Conservation (phyloP, 805 yeast species). For the Candida khao-thaluensis region DNA sequence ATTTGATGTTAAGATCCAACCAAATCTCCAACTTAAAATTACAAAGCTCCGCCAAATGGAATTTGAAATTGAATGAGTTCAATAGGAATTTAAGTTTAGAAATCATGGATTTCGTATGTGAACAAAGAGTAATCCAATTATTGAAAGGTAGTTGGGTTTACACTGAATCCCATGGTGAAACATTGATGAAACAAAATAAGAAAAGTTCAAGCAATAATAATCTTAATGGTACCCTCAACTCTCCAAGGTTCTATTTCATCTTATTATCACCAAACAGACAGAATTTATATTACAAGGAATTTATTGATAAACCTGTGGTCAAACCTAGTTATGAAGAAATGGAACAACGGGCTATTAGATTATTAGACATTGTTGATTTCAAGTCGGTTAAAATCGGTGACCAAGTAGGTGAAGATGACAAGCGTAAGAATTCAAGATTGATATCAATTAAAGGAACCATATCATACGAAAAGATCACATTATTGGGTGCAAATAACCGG, state of each 20-base stretch:
- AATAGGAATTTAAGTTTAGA: slow-evolving; percentile 51
- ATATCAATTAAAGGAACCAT: slow-evolving; percentile 58
- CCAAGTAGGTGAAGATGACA: slow-evolving; percentile 39
- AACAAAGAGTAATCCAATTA: slow-evolving; percentile 69
- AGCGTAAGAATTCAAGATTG: slow-evolving; percentile 43
- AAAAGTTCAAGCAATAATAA: not conserved
- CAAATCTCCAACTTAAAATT: slow-evolving; percentile 50
- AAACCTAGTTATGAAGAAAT: slow-evolving; percentile 60
- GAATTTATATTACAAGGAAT: slow-evolving; percentile 60
- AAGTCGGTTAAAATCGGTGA: slow-evolving; percentile 48
- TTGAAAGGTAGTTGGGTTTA: slow-evolving; percentile 82
- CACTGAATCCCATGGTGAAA: slow-evolving; percentile 52
- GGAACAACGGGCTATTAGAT: slow-evolving; percentile 51
- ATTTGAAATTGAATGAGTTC: slow-evolving; percentile 45
- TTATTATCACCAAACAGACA: slow-evolving; percentile 67
- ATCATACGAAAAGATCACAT: slow-evolving; percentile 54
- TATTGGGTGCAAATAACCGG: slow-evolving; percentile 44
- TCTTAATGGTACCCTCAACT: not conserved
- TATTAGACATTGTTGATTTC: slow-evolving; percentile 51
- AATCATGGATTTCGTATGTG: slow-evolving; percentile 67
- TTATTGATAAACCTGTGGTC: slow-evolving; percentile 41
- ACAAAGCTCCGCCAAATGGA: slow-evolving; percentile 44
- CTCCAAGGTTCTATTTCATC: slow-evolving; percentile 49
- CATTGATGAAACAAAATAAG: slow-evolving; percentile 15
- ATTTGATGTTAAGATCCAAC: slow-evolving; percentile 46